These are phyloP conservation scores for Polygonum maritimum DNA, from an alignment of 148 eudicot species.

Conservation along the genomic window DNA sequence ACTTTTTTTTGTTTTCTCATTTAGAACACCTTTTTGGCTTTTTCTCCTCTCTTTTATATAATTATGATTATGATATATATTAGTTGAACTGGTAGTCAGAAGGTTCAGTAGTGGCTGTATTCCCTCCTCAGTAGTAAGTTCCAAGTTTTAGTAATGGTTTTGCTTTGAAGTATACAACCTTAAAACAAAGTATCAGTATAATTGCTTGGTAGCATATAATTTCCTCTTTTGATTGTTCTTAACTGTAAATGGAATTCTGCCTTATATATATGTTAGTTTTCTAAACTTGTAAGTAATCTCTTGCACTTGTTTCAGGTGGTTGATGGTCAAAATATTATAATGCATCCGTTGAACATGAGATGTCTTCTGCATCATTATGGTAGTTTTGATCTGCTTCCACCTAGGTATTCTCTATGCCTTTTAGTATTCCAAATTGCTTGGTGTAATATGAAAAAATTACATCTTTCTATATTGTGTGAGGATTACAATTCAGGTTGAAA, in stretches of 20 bases:
- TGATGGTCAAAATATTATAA: conserved; percentile 89
- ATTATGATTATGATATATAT: neutral
- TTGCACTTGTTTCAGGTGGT: conserved; percentile 49
- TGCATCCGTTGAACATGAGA: conserved; percentile 90
- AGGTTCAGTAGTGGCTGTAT: neutral
- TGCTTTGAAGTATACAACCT: neutral
- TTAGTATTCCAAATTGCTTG: neutral
- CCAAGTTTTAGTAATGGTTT: neutral
- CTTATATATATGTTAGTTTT: neutral
- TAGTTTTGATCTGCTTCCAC: conserved; percentile 66
- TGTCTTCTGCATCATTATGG: conserved; percentile 93
- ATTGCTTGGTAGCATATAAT: neutral
- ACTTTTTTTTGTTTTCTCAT: neutral
- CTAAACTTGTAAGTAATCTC: conserved; percentile 4
- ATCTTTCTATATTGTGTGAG: neutral
- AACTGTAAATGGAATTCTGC: neutral
- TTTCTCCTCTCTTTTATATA: neutral
- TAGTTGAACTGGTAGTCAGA: neutral
- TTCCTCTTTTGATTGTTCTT: neutral
- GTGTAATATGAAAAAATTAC: neutral
- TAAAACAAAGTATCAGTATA: too few species aligned
- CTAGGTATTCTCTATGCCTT: conserved; percentile 46
- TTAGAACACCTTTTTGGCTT: neutral
- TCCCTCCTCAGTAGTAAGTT: neutral
- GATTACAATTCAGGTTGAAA: neutral